Evolutionary conservation across 495 filamentous ascomycete genomes (phyloP).

Genomic region (Cetradonia linearis): DNA sequence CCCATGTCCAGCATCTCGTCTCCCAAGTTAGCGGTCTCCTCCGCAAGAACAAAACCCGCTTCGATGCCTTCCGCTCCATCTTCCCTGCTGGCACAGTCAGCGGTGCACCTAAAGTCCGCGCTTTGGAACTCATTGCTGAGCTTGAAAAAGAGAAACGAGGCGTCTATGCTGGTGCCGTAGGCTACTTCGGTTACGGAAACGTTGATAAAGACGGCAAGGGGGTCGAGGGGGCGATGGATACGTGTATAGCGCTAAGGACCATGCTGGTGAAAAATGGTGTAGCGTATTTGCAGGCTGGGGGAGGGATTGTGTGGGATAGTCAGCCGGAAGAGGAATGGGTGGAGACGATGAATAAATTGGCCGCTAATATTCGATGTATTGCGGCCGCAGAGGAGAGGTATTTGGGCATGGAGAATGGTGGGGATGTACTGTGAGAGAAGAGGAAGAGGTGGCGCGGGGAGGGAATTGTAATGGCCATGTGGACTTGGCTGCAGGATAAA

Average conservation of each 20-base stretch:
- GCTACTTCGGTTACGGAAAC: constrained; percentile 71
- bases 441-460: neutral
- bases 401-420: constrained; percentile 38
- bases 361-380: constrained; percentile 80
- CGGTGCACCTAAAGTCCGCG: constrained; percentile 88
- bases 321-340: constrained; percentile 90
- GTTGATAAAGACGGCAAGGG: constrained; percentile 36
- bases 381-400: constrained; percentile 72
- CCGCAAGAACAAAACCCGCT: constrained; percentile 72
- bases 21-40: constrained; percentile 87
- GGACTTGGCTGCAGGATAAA: constrained; percentile 14
- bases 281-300: constrained; percentile 91
- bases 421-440: neutral
- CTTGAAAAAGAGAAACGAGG: constrained; percentile 88
- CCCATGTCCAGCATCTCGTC: constrained; percentile 92
- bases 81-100: constrained; percentile 93
- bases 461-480: neutral
- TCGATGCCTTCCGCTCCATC: constrained; percentile 91
- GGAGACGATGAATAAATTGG: constrained; percentile 95
- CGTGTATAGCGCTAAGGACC: constrained; percentile 92
- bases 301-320: constrained; percentile 93
- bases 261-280: constrained; percentile 89
- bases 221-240: constrained; percentile 85
- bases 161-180: constrained; percentile 93
- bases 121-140: constrained; percentile 95